Evolutionary conservation across 208 protist genomes (phyloP), one percentile per base, ranked within the genome.

Genomic region (Trypanosoma congolense): DNA sequence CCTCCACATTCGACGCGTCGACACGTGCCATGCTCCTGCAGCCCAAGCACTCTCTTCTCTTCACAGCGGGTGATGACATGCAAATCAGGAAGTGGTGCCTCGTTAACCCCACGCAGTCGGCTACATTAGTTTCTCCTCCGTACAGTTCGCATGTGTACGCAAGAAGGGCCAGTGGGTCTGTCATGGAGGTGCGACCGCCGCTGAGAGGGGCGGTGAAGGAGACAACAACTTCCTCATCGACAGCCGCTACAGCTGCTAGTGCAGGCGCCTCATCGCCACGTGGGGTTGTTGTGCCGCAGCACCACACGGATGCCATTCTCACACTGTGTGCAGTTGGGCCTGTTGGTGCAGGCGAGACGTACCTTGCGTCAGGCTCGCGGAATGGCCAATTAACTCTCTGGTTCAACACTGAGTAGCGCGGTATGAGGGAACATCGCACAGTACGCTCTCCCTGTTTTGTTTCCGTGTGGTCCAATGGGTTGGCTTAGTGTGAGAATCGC

Each of bases 61-160:
- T 87, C 25, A 83, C 85, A 2, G 85, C 71, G n/a, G 54, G 65
- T 45, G 74, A 85, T 42, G 81, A 90, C 19, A 81, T 78, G 43
- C 73, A 59, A 43, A 75, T 92, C 19, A 65, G 79, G 2, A 56
- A 56, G 56, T 92, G 85, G 85, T 70, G 55, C 26, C 56, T 67
- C 42, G 54, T 33, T 42, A 28, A 52, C 26, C 47, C 61, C 18
- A 42, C 42, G 21, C 45, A 46, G 29, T 90, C 78, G 0, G 69
- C 68, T 29, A 79, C 77, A 28, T 31, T 90, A 16, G 43, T 46
- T 1, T 83, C 51, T 44, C 53, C 51, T 0, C 75, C 76, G 2
- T 74, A 57, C 49, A 29, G 24, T 12, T 77, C 79, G 0, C 66
- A 69, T 19, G 2, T 36, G 29, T 87, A 87, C 46, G 41, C 47